A percentile compares a stretch with the other conserved stretches of the same genome.
These are phyloP conservation scores for Phytophthora fragariae DNA, from an alignment of 352 stramenopile species.

Conservation along the genomic window DNA sequence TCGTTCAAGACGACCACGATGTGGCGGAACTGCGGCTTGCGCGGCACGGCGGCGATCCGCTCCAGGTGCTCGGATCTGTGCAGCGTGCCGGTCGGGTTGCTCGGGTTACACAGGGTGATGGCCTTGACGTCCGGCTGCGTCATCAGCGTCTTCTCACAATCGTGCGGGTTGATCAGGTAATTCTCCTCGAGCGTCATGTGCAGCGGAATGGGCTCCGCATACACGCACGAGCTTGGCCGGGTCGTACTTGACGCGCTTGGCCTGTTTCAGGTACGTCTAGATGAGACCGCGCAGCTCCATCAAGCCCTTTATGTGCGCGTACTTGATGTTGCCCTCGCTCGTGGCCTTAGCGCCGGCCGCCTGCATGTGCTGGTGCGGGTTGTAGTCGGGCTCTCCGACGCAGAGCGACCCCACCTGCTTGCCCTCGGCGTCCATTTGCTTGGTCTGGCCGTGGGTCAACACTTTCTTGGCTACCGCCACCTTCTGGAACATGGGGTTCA, in stretches of 20 bases:
- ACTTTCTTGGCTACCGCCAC: conserved; percentile 92
- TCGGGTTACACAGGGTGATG: conserved; percentile 96
- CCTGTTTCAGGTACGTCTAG: conserved; percentile 82
- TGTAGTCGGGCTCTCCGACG: conserved; percentile 96
- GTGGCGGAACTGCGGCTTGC: conserved; percentile 68
- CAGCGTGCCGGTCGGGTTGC: conserved; percentile 92
- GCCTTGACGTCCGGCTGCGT: conserved; percentile 70
- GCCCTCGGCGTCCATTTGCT: conserved; percentile 95
- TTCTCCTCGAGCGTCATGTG: conserved; percentile 89
- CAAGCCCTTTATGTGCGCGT: conserved; percentile 95
- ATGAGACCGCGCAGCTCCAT: conserved; percentile 91
- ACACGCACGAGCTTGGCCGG: conserved; percentile 84
- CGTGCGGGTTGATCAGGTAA: conserved; percentile 89
- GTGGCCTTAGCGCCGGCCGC: conserved; percentile 82
- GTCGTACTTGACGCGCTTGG: conserved; percentile 91
- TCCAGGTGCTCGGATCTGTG: conserved; percentile 67
- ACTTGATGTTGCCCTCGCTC: conserved; percentile 88
- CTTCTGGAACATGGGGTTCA: conserved; percentile 72
- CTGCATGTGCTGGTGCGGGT: conserved; percentile 88
- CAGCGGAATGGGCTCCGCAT: conserved; percentile 90
- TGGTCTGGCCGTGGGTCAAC: conserved; percentile 95
- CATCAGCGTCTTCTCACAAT: conserved; percentile 68
- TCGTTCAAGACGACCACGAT: conserved; percentile 89
- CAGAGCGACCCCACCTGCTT: conserved; percentile 93
- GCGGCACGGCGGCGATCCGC: conserved; percentile 57